A percentile compares a stretch with the other conserved stretches of the same genome.
These are phyloP conservation scores for Zygoascus hellenicus DNA, from an alignment of 1,139 yeast genomes.

Conservation along the genomic window DNA sequence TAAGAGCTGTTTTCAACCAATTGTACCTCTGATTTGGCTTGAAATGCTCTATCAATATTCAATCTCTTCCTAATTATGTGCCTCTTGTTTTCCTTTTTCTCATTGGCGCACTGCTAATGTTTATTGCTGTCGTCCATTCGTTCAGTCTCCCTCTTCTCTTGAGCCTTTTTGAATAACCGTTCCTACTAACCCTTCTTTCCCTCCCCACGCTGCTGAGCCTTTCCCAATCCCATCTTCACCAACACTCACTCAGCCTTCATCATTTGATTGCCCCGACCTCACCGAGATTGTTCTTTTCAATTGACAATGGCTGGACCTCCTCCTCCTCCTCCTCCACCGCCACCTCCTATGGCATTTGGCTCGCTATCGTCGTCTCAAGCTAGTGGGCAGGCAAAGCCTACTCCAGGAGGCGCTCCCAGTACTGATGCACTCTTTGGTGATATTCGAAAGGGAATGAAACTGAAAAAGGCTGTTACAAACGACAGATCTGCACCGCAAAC, in stretches of 20 bases:
- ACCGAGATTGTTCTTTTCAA: not conserved
- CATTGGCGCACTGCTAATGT: too few relatives aligned
- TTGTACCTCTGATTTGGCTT: too few relatives aligned
- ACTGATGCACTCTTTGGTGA: constrained; percentile 81
- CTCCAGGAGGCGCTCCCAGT: constrained; percentile 22
- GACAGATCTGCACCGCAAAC: constrained; percentile 58
- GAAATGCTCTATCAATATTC: too few relatives aligned
- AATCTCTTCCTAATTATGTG: too few relatives aligned
- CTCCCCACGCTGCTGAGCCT: not conserved
- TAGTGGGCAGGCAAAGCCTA: constrained; percentile 21
- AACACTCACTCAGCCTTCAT: too few relatives aligned
- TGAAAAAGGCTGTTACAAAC: constrained; percentile 73
- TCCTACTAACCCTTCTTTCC: not conserved
- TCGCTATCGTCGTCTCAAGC: constrained; percentile 22
- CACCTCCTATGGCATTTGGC: constrained; percentile 33
- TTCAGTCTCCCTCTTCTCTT: not conserved
- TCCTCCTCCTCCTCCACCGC: constrained; percentile 34
- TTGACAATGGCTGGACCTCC: constrained; percentile 25
- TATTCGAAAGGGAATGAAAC: constrained; percentile 68
- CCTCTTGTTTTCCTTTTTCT: too few relatives aligned
- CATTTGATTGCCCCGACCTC: too few relatives aligned
- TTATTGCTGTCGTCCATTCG: not conserved
- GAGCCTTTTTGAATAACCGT: not conserved
- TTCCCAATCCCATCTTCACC: too few relatives aligned
- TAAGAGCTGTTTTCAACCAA: too few relatives aligned